phyloP scores from a whole-genome alignment of 2,329 filamentous ascomycete species.

The Cladophialophora exuberans region DNA sequence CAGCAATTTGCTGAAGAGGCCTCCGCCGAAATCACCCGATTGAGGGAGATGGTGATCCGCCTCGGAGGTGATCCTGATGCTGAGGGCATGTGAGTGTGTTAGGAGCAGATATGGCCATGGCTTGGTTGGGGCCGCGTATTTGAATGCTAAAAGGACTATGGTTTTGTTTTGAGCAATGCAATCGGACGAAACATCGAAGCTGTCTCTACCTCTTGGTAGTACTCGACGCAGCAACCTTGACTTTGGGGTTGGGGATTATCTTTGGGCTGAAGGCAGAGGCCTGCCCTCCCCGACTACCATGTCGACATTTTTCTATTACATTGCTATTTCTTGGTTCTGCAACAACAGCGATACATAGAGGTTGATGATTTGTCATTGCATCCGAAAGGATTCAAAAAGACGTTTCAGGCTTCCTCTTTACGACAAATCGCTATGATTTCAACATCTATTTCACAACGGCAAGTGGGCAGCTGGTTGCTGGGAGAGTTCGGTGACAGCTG shows the following conservation, averaged over 20 bases:
- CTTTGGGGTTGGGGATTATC: conserved; percentile 29
- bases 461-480: not conserved
- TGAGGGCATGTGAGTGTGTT: conserved; percentile 2
- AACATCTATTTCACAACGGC: not conserved
- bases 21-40: conserved; percentile 48
- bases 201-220: conserved; percentile 22
- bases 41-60: conserved; percentile 30
- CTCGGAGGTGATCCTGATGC: conserved; percentile 33
- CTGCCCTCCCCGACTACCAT: conserved; percentile 29
- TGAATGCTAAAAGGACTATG: not conserved
- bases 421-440: conserved; percentile 22
- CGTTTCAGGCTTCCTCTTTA: conserved; percentile 18
- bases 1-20: conserved; percentile 72
- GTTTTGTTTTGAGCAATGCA: conserved; percentile 3
- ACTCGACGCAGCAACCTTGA: conserved; percentile 27
- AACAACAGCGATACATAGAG: conserved; percentile 23
- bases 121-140: not conserved
- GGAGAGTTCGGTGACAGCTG: not conserved
- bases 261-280: conserved; percentile 27
- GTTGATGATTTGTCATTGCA: conserved; percentile 24
- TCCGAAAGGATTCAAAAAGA: not conserved
- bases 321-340: conserved; percentile 12
- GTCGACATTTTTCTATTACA: conserved; percentile 16
- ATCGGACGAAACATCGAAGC: conserved; percentile 26
- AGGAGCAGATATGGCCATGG: not conserved